Percentiles rank a stretch among this genome's conserved stretches.
phyloP scores from a whole-genome alignment of 108 stramenopile species.

The Skeletonema tropicum region DNA sequence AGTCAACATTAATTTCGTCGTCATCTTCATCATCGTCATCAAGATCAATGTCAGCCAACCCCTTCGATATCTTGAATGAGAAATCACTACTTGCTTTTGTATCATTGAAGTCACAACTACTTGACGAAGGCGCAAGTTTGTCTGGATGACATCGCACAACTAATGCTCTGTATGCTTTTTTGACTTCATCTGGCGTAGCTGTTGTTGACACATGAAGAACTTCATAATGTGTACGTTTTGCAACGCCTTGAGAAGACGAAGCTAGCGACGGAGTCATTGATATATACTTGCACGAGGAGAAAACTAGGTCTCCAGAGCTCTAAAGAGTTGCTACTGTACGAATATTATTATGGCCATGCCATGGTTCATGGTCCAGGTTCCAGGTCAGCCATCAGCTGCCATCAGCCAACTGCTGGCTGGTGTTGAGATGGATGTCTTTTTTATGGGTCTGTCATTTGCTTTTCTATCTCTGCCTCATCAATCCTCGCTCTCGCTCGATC shows the following conservation, averaged over 20 bases:
- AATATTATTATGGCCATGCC: too few relatives aligned
- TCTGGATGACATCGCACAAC: slow-evolving; percentile 71
- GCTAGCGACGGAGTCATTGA: background rate
- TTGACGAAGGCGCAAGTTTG: slow-evolving; percentile 26
- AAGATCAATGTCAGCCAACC: slow-evolving; percentile 35
- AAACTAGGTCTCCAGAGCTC: too few relatives aligned
- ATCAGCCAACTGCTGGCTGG: too few relatives aligned
- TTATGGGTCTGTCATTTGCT: too few relatives aligned
- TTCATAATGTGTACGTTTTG: slow-evolving; percentile 70
- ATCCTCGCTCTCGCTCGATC: too few relatives aligned
- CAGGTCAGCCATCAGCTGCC: too few relatives aligned
- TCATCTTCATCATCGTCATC: slow-evolving; percentile 40
- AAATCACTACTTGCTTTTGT: background rate
- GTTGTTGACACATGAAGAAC: slow-evolving; percentile 62
- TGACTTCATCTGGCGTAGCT: slow-evolving; percentile 74
- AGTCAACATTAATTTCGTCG: background rate
- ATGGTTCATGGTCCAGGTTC: too few relatives aligned
- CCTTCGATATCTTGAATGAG: background rate
- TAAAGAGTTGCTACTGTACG: too few relatives aligned
- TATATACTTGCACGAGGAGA: background rate
- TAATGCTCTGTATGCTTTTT: slow-evolving; percentile 67
- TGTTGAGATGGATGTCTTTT: too few relatives aligned
- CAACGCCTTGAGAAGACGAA: background rate
- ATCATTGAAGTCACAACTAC: slow-evolving; percentile 6
- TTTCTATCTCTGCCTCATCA: too few relatives aligned